Evolutionary conservation across 257 asterid genomes (phyloP).

Genomic region (Gentiana straminea): DNA sequence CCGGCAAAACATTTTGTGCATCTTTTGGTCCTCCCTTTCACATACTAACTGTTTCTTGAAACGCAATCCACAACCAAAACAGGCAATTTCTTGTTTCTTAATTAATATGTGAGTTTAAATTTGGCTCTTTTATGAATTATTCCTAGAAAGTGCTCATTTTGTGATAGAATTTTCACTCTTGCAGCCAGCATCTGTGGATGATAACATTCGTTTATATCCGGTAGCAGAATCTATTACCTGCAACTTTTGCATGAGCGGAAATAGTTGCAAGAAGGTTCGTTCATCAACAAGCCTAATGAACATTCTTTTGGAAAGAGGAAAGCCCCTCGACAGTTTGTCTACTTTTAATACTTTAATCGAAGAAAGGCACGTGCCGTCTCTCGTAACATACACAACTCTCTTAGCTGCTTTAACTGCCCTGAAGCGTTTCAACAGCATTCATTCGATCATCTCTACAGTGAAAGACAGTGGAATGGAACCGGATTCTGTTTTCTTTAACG

Average conservation of each 20-base stretch:
- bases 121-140: no score
- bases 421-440: conserved; percentile 40
- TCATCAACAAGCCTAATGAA: conserved; percentile 51
- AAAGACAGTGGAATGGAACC: conserved; percentile 37
- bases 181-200: conserved; percentile 32
- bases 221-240: conserved; percentile 33
- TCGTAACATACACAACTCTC: conserved; percentile 64
- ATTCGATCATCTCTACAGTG: conserved; percentile 40
- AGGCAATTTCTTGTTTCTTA: no score
- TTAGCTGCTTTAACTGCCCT: conserved; percentile 52
- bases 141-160: no score
- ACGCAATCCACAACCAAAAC: no score
- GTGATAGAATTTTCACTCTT: background rate
- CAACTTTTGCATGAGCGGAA: conserved; percentile 34
- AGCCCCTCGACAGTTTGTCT: conserved; percentile 38
- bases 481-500: conserved; percentile 52
- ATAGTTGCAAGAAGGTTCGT: conserved; percentile 42
- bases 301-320: conserved; percentile 40
- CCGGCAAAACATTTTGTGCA: no score
- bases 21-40: no score
- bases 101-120: no score
- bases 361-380: conserved; percentile 62
- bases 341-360: conserved; percentile 43
- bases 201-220: conserved; percentile 29
- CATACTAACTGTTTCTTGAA: no score